Evolutionary conservation across 805 yeast species (phyloP).

Genomic region (Candida nemodendra): DNA sequence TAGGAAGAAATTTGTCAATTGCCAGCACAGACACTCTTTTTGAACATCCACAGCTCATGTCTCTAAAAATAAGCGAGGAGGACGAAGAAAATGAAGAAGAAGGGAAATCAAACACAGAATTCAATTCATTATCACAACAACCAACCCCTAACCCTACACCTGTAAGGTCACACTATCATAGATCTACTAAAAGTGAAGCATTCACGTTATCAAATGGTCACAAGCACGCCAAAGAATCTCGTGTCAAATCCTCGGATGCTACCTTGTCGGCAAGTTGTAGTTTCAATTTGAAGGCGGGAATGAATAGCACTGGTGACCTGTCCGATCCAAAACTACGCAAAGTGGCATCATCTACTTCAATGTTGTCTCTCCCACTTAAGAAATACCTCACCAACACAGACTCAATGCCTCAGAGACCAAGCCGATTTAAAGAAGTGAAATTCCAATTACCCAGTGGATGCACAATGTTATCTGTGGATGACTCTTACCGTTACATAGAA

Average conservation of each 20-base stretch:
- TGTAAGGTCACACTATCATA: conserved; percentile 13
- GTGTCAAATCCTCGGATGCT: neutral
- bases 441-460: conserved; percentile 24
- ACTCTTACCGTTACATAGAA: conserved; percentile 18
- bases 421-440: conserved; percentile 24
- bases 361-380: conserved; percentile 10
- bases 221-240: conserved; percentile 2
- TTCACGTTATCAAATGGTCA: conserved; percentile 1
- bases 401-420: conserved; percentile 16
- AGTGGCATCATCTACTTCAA: neutral
- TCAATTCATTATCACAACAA: conserved; percentile 8
- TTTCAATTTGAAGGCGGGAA: conserved; percentile 8
- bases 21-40: conserved; percentile 24
- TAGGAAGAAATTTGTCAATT: conserved; percentile 14
- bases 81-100: conserved; percentile 13
- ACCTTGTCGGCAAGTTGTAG: conserved; percentile 1
- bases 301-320: conserved; percentile 4
- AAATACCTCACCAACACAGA: conserved; percentile 17
- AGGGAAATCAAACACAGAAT: neutral
- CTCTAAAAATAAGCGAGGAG: conserved; percentile 19
- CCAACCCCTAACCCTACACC: conserved; percentile 11
- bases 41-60: conserved; percentile 16
- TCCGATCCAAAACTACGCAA: neutral
- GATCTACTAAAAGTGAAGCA: conserved; percentile 21
- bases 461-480: conserved; percentile 16